Evolutionary conservation across 768 basidiomycete genomes (phyloP), one percentile per base, ranked within the genome.

Genomic region (Kwoniella dejecticola): DNA sequence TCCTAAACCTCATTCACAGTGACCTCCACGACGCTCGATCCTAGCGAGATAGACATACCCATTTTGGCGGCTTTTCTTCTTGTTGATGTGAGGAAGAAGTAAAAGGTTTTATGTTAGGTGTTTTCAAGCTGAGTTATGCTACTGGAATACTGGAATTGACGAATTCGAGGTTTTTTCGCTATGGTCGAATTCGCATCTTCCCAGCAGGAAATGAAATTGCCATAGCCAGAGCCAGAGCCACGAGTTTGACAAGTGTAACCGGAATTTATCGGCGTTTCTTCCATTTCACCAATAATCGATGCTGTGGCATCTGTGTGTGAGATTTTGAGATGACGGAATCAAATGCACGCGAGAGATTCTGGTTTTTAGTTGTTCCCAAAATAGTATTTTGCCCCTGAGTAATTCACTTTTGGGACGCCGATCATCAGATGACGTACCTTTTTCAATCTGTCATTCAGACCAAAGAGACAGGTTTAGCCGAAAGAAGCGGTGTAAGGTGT

Each of bases 31-130:
- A n/a, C 41, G 7, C 19, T 42, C 12, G 6, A 42, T 12, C 19
- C 12, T n/a, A 42, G 41, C 19, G 19, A 42, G 30, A 21, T 13
- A 38, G 15, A 71, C 70, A 65, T 46, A 71, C 70, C 70, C 70
- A 71, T 71, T 66, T 68, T 71, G 70, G 62, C 67, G 67, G 62
- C 62, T 66, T 50, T 68, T 57, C 62, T 57, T 60, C 53, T 64
- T 33, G 52, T 59, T 29, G 44, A 31, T 17, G n/a, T 53, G 27
- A 13, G 19, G 42, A 48, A 55, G 53, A 30, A 31, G 40, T 52
- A 55, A 41, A 44, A 41, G 26, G 41, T 48, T 30, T 52, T 42
- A 44, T 41, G 53, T 40, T 44, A 3, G 38, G 41, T 45, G 31
- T 55, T 33, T 10, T 2, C 27, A 45, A 26, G 26, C 19, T 54